Evolutionary conservation across 2,329 filamentous ascomycete genomes (phyloP).

Genomic region (Claviceps sp.): DNA sequence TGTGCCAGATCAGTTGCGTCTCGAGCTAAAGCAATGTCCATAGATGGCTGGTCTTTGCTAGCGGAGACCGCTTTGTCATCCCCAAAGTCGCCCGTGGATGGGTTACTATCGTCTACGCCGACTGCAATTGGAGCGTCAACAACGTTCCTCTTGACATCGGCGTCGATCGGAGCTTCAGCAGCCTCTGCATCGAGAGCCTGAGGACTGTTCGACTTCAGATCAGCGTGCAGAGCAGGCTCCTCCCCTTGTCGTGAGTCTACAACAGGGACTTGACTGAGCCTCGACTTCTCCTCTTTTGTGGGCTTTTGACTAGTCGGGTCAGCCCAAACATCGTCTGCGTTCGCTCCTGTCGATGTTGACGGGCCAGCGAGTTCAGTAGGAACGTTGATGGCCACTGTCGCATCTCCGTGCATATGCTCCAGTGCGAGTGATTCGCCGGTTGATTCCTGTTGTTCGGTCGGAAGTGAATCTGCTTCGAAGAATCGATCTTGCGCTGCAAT

Average conservation of each 20-base stretch:
- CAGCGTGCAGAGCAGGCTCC: neutral
- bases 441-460: neutral
- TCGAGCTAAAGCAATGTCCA: neutral
- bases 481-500: neutral
- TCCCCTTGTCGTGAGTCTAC: neutral
- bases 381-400: neutral
- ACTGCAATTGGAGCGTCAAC: neutral
- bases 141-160: neutral
- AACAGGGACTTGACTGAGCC: slow-evolving; percentile 10
- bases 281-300: slow-evolving; percentile 18
- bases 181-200: neutral
- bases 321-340: neutral
- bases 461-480: neutral
- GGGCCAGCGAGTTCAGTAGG: neutral
- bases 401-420: slow-evolving; percentile 8
- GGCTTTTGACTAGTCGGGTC: slow-evolving; percentile 10
- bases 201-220: neutral
- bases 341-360: slow-evolving; percentile 14
- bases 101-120: neutral
- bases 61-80: neutral
- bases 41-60: neutral
- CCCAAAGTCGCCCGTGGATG: neutral
- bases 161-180: slow-evolving; percentile 1
- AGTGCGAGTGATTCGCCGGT: neutral
- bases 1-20: neutral